Evolutionary conservation across 768 basidiomycete species (phyloP).

Genomic region (Tulasnella sp.): DNA sequence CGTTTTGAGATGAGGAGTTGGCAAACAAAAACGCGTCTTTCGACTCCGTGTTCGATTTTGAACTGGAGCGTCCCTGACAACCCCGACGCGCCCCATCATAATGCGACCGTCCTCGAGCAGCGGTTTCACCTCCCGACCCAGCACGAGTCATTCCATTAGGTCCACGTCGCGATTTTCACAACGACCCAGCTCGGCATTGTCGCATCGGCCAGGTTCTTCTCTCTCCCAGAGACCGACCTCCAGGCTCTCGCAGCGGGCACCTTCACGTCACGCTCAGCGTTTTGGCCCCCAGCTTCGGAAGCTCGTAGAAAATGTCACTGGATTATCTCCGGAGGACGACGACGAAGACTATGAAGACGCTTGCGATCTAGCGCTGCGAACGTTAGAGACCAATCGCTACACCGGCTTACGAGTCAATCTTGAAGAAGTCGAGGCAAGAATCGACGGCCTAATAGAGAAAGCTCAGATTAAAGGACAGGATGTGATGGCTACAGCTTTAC

Average conservation of each 20-base stretch:
- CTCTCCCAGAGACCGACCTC: slow-evolving; percentile 34
- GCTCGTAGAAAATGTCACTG: slow-evolving; percentile 33
- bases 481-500: slow-evolving; percentile 46
- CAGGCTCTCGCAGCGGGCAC: slow-evolving; percentile 42
- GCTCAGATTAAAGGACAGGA: slow-evolving; percentile 59
- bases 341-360: slow-evolving; percentile 36
- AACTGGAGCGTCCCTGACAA: neutral
- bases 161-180: slow-evolving; percentile 27
- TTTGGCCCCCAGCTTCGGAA: slow-evolving; percentile 43
- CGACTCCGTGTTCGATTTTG: neutral
- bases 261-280: slow-evolving; percentile 39
- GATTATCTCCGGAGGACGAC: slow-evolving; percentile 34
- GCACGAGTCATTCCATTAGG: slow-evolving; percentile 17
- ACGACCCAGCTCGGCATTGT: slow-evolving; percentile 18
- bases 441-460: slow-evolving; percentile 52
- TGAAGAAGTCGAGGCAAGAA: slow-evolving; percentile 38
- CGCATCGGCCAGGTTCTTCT: slow-evolving; percentile 28
- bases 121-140: slow-evolving; percentile 7
- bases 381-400: slow-evolving; percentile 45
- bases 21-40: neutral
- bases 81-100: neutral
- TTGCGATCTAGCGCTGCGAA: slow-evolving; percentile 48
- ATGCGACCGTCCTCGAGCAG: slow-evolving; percentile 9
- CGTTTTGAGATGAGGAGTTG: neutral
- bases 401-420: slow-evolving; percentile 48